These are phyloP conservation scores for Fusarium solani-melongenae DNA, from an alignment of 2,329 filamentous ascomycete species.

Conservation along the genomic window DNA sequence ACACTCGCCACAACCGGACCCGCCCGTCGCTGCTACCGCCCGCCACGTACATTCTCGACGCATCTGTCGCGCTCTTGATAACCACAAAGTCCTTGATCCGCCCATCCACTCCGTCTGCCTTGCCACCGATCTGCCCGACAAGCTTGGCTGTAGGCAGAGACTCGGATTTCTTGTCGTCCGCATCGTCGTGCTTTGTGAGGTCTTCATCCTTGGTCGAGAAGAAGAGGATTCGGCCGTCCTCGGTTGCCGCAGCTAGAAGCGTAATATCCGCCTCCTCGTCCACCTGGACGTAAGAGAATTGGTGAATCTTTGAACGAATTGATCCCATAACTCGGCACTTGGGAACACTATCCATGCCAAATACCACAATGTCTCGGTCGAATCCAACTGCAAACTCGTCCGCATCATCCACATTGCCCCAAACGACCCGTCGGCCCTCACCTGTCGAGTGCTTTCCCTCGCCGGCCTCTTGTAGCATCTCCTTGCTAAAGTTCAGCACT, in stretches of 20 bases:
- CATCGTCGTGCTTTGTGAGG: conserved; percentile 52
- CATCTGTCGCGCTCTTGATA: conserved; percentile 57
- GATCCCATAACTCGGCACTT: conserved; percentile 77
- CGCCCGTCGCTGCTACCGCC: conserved; percentile 88
- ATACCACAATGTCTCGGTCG: conserved; percentile 85
- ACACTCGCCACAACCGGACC: conserved; percentile 80
- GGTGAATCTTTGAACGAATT: conserved; percentile 82
- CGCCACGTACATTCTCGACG: conserved; percentile 66
- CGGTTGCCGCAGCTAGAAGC: conserved; percentile 82
- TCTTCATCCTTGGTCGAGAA: conserved; percentile 74
- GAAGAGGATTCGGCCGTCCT: conserved; percentile 88
- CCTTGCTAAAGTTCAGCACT: conserved; percentile 84
- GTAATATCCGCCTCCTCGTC: conserved; percentile 54
- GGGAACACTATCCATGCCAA: conserved; percentile 87
- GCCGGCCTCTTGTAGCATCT: conserved; percentile 78
- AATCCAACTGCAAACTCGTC: conserved; percentile 92
- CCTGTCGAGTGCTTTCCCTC: conserved; percentile 82
- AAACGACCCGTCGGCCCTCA: conserved; percentile 84
- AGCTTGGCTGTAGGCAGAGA: conserved; percentile 70
- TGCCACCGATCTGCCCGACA: conserved; percentile 83
- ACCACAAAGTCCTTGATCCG: conserved; percentile 92
- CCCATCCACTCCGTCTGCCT: conserved; percentile 70
- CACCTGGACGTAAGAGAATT: conserved; percentile 76
- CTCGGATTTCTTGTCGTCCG: conserved; percentile 39
- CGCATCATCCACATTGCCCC: conserved; percentile 75